Evolutionary conservation across 306 rosid species (phyloP), one percentile per base, ranked within the genome.

Genomic region (Cucumis cinereus): DNA sequence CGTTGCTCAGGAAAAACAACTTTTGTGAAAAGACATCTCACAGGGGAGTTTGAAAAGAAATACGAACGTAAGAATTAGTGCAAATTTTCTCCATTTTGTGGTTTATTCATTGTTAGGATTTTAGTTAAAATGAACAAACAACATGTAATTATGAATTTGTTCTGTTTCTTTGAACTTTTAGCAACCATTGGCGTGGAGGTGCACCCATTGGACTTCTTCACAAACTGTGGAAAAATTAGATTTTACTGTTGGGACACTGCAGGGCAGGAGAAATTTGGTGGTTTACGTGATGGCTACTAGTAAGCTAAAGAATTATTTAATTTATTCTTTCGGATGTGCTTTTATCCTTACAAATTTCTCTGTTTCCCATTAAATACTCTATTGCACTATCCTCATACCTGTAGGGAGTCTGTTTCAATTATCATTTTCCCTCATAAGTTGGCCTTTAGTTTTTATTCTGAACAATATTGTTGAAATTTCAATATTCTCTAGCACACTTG

Each of bases 201-300:
- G 80, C 93, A 90, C 75, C 96, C 96, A 10, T 68, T 90, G 80
- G 96, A 90, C 76, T 90, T 90, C 78, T 80, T 84, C 80, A 88
- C 93, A 8, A 90, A 90, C 30, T 81, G 87, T 54, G 96, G 96
- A 41, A 87, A 81, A 74, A 87, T 88, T 57, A 87, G 93, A 40
- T 90, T 90, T 85, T 79, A 88, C 82, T 90, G 96, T 80, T 90
- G 96, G 96, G 96, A 90, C 81, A 90, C 96, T 81, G 93, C 93
- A 61, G 96, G 96, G 24, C 93, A 90, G 76, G 91, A 90, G 88
- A 88, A 88, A 49, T 90, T 90, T 52, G 96, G 96, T 69, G 91
- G 93, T 62, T 91, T 90, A n/a, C 77, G 96, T 35, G 96, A 90
- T 81, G 92, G 92, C 40, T 90, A 90, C 83, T 90, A 90, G 96